These are phyloP conservation scores for Dryas integrifolia DNA, from an alignment of 331 rosid genomes.

Conservation along the genomic window DNA sequence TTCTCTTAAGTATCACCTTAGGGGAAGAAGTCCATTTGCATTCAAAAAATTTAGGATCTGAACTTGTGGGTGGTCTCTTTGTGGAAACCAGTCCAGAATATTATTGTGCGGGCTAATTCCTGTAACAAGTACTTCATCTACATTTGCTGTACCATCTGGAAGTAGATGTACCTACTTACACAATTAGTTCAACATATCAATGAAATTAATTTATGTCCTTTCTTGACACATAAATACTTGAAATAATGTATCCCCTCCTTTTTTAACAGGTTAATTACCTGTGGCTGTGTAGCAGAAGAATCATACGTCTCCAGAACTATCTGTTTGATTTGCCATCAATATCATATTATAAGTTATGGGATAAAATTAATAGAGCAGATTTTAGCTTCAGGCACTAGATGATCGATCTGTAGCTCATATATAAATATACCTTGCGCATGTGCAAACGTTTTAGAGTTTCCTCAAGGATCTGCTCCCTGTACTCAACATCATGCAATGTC, in stretches of 20 bases:
- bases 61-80: slow-evolving; percentile 32
- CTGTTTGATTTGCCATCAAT: slow-evolving; percentile 26
- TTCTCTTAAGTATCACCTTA: slow-evolving; percentile 23
- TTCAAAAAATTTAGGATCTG: slow-evolving; percentile 40
- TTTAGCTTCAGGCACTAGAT: no score
- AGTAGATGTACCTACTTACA: slow-evolving; percentile 34
- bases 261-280: slow-evolving; percentile 24
- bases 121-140: slow-evolving; percentile 22
- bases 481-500: slow-evolving; percentile 45
- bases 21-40: slow-evolving; percentile 38
- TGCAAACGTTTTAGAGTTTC: slow-evolving; percentile 50
- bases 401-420: no score
- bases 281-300: slow-evolving; percentile 19
- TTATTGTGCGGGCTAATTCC: slow-evolving; percentile 29
- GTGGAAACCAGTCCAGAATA: slow-evolving; percentile 38
- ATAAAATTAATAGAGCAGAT: no score
- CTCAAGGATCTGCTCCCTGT: slow-evolving; percentile 41
- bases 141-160: slow-evolving; percentile 21
- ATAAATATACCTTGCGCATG: slow-evolving; percentile 34
- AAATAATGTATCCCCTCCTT: no score
- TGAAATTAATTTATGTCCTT: neutral
- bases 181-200: neutral
- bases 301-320: slow-evolving; percentile 38
- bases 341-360: no score
- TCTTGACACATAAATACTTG: neutral